Conservation (phyloP, 139 green algal genomes). For the Volvox reticuliferus region DNA sequence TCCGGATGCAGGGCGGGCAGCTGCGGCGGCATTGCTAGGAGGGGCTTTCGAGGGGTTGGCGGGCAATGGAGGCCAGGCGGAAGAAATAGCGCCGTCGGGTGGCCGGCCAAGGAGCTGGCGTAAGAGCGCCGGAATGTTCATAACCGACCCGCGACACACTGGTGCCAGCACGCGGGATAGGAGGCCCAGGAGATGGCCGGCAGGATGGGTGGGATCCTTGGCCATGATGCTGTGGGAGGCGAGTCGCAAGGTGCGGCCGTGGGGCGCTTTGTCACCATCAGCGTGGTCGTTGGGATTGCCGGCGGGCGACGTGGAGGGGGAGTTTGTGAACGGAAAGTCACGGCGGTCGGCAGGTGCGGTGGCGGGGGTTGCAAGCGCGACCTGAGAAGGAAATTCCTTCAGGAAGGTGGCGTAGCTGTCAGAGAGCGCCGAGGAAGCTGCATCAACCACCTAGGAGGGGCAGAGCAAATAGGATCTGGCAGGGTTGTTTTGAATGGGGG, state of each 20-base stretch:
- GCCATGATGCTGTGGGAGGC: conserved; percentile 9
- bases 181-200: background rate
- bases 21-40: background rate
- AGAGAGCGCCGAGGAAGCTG: background rate
- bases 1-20: background rate
- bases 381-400: conserved; percentile 7
- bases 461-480: too few species aligned
- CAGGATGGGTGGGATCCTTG: conserved; percentile 13
- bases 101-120: conserved; percentile 9
- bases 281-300: background rate
- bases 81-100: background rate
- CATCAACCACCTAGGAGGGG: background rate
- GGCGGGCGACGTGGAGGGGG: background rate
- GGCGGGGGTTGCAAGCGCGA: background rate
- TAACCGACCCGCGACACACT: background rate
- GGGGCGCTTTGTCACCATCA: background rate
- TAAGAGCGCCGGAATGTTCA: conserved; percentile 26
- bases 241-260: background rate
- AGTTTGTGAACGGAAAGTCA: too few species aligned
- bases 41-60: background rate
- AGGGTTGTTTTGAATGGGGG: too few species aligned
- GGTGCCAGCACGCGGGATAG: background rate
- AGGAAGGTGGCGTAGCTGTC: conserved; percentile 4
- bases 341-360: background rate
- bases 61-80: background rate